Conservation (phyloP, 352 stramenopile genomes). For the Plasmopara halstedii region DNA sequence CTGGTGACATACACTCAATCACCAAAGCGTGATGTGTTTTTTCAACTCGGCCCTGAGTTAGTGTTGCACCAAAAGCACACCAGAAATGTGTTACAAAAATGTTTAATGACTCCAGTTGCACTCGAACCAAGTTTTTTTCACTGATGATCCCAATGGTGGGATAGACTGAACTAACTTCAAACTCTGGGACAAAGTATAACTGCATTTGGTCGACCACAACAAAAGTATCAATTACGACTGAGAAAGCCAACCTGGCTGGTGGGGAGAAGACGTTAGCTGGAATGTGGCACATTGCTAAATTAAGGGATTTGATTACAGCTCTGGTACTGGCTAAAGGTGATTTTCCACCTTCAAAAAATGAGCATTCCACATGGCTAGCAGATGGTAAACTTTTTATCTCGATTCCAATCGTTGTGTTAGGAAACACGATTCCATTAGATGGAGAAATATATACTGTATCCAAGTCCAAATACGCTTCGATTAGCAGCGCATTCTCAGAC, state of each 20-base stretch:
- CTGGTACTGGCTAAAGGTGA: neutral
- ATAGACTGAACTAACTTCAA: conserved; percentile 18
- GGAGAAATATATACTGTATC: conserved; percentile 14
- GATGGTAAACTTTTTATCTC: conserved; percentile 11
- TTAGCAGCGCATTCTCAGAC: conserved; percentile 33
- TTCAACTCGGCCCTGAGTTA: neutral
- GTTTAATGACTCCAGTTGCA: conserved; percentile 6
- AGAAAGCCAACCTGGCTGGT: conserved; percentile 7
- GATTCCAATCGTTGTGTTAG: conserved; percentile 19
- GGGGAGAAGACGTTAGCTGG: conserved; percentile 1
- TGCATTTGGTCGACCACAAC: conserved; percentile 15
- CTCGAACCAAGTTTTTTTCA: conserved; percentile 10
- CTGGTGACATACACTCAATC: conserved; percentile 24
- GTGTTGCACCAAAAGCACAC: conserved; percentile 23
- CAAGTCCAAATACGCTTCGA: conserved; percentile 22
- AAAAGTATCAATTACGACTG: conserved; percentile 19
- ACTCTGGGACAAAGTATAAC: conserved; percentile 3
- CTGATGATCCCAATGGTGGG: conserved; percentile 18
- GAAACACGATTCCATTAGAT: conserved; percentile 25
- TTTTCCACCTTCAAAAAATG: conserved; percentile 9
- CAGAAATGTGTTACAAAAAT: conserved; percentile 3
- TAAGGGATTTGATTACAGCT: conserved; percentile 2
- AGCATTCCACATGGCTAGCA: conserved; percentile 17
- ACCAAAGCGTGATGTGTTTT: conserved; percentile 3
- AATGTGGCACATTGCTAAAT: conserved; percentile 15